phyloP scores from a whole-genome alignment of 768 basidiomycete genomes.

The Auriscalpium microsporum region DNA sequence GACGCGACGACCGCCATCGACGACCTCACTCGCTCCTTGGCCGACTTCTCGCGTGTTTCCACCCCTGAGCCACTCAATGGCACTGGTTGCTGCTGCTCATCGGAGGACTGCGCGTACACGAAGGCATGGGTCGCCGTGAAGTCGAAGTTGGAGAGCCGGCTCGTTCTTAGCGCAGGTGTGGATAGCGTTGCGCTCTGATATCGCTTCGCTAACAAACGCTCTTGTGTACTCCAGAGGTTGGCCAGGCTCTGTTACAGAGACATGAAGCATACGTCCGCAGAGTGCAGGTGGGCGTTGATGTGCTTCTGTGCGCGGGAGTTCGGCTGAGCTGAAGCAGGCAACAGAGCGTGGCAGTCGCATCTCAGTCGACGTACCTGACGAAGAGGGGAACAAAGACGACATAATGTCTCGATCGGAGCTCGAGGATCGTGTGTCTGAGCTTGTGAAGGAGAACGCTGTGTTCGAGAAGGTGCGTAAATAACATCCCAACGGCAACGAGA shows the following conservation, averaged over 20 bases:
- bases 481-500: not conserved
- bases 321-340: not conserved
- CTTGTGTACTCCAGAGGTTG: constrained; percentile 55
- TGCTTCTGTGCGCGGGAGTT: not conserved
- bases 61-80: constrained; percentile 57
- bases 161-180: constrained; percentile 83
- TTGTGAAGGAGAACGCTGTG: constrained; percentile 49
- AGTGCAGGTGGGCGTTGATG: constrained; percentile 44
- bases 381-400: constrained; percentile 4
- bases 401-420: constrained; percentile 18
- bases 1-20: constrained; percentile 49
- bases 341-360: constrained; percentile 15
- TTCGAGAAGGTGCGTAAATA: constrained; percentile 46
- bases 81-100: constrained; percentile 57
- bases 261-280: constrained; percentile 81
- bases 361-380: constrained; percentile 1
- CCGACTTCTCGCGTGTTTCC: constrained; percentile 61
- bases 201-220: not conserved
- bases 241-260: constrained; percentile 76
- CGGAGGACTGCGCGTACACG: constrained; percentile 56
- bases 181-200: constrained; percentile 8
- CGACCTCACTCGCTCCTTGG: constrained; percentile 66
- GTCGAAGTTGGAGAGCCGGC: constrained; percentile 62
- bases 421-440: constrained; percentile 26
- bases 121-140: constrained; percentile 57